These are phyloP conservation scores for Hypoxylon perforatum DNA, from an alignment of 495 filamentous ascomycete species.

Conservation along the genomic window DNA sequence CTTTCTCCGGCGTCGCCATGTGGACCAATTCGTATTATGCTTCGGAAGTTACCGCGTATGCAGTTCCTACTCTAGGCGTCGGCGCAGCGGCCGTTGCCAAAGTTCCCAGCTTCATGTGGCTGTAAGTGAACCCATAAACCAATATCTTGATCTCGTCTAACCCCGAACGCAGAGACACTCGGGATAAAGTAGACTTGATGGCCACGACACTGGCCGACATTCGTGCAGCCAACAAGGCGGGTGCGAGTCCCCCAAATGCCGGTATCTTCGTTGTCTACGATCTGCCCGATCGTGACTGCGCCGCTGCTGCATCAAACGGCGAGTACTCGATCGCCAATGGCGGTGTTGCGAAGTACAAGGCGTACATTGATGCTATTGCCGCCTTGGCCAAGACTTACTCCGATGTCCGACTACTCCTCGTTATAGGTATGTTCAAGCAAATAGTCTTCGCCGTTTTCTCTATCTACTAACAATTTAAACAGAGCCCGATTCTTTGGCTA, in stretches of 20 bases:
- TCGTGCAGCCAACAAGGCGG: slow-evolving; percentile 57
- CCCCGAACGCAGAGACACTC: slow-evolving; percentile 51
- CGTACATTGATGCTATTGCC: slow-evolving; percentile 65
- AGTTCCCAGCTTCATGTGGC: slow-evolving; percentile 66
- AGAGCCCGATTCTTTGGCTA: slow-evolving; percentile 75
- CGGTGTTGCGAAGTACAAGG: slow-evolving; percentile 68
- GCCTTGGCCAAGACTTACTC: slow-evolving; percentile 37
- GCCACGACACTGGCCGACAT: slow-evolving; percentile 60
- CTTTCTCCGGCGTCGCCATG: slow-evolving; percentile 63
- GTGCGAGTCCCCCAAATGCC: slow-evolving; percentile 49
- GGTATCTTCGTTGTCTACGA: slow-evolving; percentile 68
- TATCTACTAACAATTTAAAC: too few relatives aligned
- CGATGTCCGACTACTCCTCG: slow-evolving; percentile 51
- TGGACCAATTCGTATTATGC: slow-evolving; percentile 70
- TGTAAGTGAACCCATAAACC: too few relatives aligned
- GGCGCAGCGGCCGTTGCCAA: slow-evolving; percentile 62
- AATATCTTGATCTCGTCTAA: slow-evolving; percentile 17
- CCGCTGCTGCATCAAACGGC: slow-evolving; percentile 71
- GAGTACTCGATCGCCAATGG: slow-evolving; percentile 64
- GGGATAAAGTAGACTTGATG: slow-evolving; percentile 61
- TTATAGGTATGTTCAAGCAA: too few relatives aligned
- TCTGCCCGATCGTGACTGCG: slow-evolving; percentile 72
- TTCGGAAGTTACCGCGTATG: slow-evolving; percentile 62
- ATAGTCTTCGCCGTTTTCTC: too few relatives aligned
- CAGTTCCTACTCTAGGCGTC: slow-evolving; percentile 61